Evolutionary conservation across 163 green algal genomes (phyloP), one percentile per base, ranked within the genome.

Genomic region (Scenedesmus sp.): DNA sequence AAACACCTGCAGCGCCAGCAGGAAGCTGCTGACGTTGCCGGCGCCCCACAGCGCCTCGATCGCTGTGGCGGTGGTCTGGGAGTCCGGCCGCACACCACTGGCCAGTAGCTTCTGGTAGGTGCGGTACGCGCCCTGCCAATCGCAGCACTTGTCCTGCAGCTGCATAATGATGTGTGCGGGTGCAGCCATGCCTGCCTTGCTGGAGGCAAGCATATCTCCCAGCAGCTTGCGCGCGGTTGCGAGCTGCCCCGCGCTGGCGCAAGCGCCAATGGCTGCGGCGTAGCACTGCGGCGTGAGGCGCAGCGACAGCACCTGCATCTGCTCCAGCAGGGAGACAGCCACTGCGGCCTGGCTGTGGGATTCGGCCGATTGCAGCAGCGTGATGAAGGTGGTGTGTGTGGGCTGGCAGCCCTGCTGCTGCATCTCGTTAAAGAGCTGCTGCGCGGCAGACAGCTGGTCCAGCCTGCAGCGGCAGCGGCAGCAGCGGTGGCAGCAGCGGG

Each of bases 81-180:
- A 59, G 74, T 93, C 90, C 2, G 90, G 90, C 16, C 83, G 90
- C 7, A 93, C 90, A 3, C 90, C 90, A 18, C 76, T 84, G 0
- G 90, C 84, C 10, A 87, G 66, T 20, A 93, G 90, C 70, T 90
- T 90, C 70, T 88, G 62, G 34, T 91, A 91, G 16, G 77, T 90
- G 76, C 74, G 54, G 82, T 86, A 74, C 34, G 90, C 90, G 3
- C 59, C 84, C 56, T 76, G 34, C 90, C 90, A 93, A 57, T 93
- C 90, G 82, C 85, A 91, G 90, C 90, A 93, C 26, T 62, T 82
- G 90, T 88, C 85, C 67, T 93, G 85, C 74, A 93, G 62, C 62
- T 83, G 55, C 62, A 93, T 88, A 16, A 93, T 84, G 59, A 91
- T 84, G 90, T 89, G 86, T 9, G 90, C 90, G 46, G 90, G 90